Conservation (phyloP, 2,329 filamentous ascomycete species). For the Xylariales sp. region DNA sequence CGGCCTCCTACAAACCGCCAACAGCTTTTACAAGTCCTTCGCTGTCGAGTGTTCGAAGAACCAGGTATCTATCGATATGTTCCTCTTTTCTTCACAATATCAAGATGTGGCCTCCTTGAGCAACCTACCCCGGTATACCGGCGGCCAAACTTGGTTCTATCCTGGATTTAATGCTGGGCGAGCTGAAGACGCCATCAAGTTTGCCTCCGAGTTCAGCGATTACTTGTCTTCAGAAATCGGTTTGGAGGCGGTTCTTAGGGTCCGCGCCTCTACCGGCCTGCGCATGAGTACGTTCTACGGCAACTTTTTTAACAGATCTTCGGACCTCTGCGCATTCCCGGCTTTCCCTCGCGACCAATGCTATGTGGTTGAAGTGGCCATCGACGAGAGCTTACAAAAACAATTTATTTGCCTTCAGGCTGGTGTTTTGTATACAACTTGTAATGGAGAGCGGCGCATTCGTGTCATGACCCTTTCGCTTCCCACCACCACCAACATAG, state of each 20-base stretch:
- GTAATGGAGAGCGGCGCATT: constrained; percentile 95
- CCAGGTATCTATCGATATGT: constrained; percentile 98
- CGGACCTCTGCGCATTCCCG: constrained; percentile 96
- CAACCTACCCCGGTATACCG: constrained; percentile 94
- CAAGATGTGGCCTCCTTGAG: constrained; percentile 97
- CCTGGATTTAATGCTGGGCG: constrained; percentile 96
- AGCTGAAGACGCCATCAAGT: constrained; percentile 96
- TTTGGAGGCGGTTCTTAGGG: constrained; percentile 92
- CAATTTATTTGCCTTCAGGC: constrained; percentile 93
- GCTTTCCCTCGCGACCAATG: constrained; percentile 97
- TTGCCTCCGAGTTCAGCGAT: constrained; percentile 95
- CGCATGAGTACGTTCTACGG: constrained; percentile 99
- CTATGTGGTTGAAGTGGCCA: constrained; percentile 97
- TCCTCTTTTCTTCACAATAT: constrained; percentile 94
- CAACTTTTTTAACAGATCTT: constrained; percentile 99
- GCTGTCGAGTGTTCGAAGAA: constrained; percentile 99
- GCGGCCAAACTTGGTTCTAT: constrained; percentile 98
- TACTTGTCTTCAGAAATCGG: constrained; percentile 97
- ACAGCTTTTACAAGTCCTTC: constrained; percentile 99
- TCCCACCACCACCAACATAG: constrained; percentile 89
- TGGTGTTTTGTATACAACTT: constrained; percentile 95
- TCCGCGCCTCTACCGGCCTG: constrained; percentile 92
- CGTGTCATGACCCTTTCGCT: constrained; percentile 92
- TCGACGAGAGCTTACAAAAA: constrained; percentile 93
- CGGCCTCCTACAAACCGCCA: constrained; percentile 86